Evolutionary conservation across 2,329 filamentous ascomycete genomes (phyloP).

Genomic region (Diaporthe sp.): DNA sequence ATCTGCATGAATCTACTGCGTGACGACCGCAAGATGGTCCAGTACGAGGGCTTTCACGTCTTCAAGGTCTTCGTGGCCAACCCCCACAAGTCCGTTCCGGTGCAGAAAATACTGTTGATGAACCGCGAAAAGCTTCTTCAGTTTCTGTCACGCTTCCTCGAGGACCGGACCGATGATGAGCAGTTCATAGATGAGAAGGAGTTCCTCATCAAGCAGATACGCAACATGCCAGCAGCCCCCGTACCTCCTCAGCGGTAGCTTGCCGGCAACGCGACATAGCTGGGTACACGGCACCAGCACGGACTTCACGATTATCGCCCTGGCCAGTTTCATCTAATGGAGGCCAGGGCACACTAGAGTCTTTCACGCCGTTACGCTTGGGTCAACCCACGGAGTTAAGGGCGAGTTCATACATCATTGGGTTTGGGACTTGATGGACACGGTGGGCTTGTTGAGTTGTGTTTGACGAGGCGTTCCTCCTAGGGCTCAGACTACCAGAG

Average conservation of each 20-base stretch:
- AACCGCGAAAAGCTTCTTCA: constrained; percentile 91
- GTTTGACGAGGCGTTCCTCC: constrained; percentile 28
- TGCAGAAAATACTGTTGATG: constrained; percentile 95
- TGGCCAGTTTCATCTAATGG: constrained; percentile 3
- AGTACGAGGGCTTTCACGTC: constrained; percentile 98
- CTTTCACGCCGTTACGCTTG: background rate
- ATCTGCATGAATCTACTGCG: constrained; percentile 97
- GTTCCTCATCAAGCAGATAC: constrained; percentile 95
- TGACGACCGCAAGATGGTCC: constrained; percentile 98
- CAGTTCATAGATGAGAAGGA: constrained; percentile 99
- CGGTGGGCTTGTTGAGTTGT: constrained; percentile 15
- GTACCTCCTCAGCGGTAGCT: constrained; percentile 60
- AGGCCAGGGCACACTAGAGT: constrained; percentile 1
- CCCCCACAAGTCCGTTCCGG: constrained; percentile 95
- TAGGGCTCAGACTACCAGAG: constrained; percentile 29
- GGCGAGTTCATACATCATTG: constrained; percentile 4
- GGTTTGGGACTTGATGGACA: constrained; percentile 2
- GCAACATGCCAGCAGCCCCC: constrained; percentile 70
- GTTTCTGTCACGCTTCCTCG: constrained; percentile 91
- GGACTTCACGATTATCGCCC: background rate
- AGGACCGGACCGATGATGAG: constrained; percentile 95
- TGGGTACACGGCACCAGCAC: constrained; percentile 30
- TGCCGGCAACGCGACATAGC: constrained; percentile 23
- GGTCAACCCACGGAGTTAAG: constrained; percentile 27
- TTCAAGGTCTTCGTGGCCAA: constrained; percentile 99